These are phyloP conservation scores for Neofusicoccum kwambonambiense DNA, from an alignment of 2,329 filamentous ascomycete genomes.

Conservation along the genomic window DNA sequence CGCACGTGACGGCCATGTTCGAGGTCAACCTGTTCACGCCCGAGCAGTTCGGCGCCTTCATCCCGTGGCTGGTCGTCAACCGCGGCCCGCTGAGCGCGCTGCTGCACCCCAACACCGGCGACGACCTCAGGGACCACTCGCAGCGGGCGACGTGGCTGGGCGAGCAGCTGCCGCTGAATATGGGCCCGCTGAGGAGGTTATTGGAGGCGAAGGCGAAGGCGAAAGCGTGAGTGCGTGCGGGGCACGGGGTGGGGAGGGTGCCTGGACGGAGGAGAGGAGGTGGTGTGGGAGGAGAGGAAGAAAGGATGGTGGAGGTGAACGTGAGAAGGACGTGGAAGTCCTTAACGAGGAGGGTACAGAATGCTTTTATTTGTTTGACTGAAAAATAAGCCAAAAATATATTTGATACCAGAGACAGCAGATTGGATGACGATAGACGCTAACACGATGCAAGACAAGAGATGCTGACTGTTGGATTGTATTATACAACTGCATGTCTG, in stretches of 20 bases:
- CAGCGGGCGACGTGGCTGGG: constrained; percentile 74
- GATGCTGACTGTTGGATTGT: no score
- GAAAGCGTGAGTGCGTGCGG: background rate
- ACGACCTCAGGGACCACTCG: constrained; percentile 62
- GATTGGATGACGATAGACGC: background rate
- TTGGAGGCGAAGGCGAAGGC: background rate
- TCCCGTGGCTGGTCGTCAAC: constrained; percentile 81
- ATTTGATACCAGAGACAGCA: background rate
- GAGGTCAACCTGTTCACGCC: constrained; percentile 88
- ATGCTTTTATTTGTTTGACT: background rate
- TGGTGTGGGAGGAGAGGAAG: background rate
- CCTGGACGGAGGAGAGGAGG: background rate
- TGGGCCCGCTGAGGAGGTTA: constrained; percentile 47
- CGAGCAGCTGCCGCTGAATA: constrained; percentile 61
- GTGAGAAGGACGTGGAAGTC: no score
- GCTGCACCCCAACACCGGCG: constrained; percentile 79
- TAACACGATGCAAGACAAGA: background rate
- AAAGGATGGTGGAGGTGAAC: background rate
- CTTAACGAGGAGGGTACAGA: no score
- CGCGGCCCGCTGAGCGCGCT: constrained; percentile 76
- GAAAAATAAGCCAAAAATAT: background rate
- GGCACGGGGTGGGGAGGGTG: background rate
- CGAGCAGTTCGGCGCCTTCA: constrained; percentile 83
- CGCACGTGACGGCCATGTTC: constrained; percentile 85
- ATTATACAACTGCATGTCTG: background rate